Base-by-base conservation (phyloP, 441 rosid genomes). In the Viola pubescens region DNA sequence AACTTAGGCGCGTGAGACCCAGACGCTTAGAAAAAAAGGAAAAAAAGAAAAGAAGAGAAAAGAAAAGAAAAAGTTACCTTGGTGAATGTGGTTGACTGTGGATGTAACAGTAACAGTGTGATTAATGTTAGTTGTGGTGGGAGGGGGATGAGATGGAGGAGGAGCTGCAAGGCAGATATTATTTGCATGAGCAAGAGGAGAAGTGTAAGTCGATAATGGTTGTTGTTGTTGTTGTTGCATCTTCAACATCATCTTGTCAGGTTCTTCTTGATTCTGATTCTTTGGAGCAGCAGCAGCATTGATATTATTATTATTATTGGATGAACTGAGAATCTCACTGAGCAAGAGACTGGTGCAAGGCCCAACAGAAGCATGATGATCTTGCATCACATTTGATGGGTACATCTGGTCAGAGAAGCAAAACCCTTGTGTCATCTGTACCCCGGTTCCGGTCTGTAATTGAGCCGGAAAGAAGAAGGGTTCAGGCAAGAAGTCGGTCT, bases 271-370 rank as follows among this genome's bases (percentile, higher is more conserved):
- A 48, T 75, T 70, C 55, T 52, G 79, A 65, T 70, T 82, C 63
- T 67, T 82, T 39, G 70, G 57, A 73, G 60, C 63, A 38, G 67
- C 75, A 61, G 26, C 26, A 19, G 34, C 34, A 26, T 26, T 26
- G 34, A 26, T 26, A 26, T 26, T 26, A 26, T 19, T 19, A 19
- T n/a, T n/a, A n/a, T 26, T 26, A 26, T 26, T 26, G 34, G 34
- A 26, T 26, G 71, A 75, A 68, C 66, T 81, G 79, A 81, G 62
- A 44, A 82, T 86, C 72, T 89, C 97, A 67, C 79, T 77, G n/a
- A 87, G 76, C 58, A 87, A 54, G 43, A 87, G 85, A 43, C 83
- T 86, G 9, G 89, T 81, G 69, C 92, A 81, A 53, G 90, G 89
- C 6, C 82, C 97, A 6, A 75, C 68, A n/a, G 72, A 37, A 10